Percentiles rank a stretch among this genome's conserved stretches.
Conservation (phyloP, 768 basidiomycete species). For the Suillus plorans region DNA sequence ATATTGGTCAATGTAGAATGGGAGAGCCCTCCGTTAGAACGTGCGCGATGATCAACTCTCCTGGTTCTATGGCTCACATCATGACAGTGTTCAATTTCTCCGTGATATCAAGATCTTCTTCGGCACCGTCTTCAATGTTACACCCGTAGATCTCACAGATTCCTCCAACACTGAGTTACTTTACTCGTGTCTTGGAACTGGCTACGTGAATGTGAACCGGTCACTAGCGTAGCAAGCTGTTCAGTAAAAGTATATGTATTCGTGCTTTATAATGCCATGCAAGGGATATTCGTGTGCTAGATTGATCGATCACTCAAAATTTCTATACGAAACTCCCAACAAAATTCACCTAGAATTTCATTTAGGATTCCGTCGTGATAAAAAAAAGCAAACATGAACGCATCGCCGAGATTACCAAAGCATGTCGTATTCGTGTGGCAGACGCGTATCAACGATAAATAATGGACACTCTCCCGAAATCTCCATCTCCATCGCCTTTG, state of each 20-base stretch:
- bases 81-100: conserved; percentile 82
- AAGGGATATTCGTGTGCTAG: not conserved
- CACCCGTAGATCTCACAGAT: conserved; percentile 58
- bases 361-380: not conserved
- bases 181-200: conserved; percentile 90
- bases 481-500: conserved; percentile 47
- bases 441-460: conserved; percentile 59
- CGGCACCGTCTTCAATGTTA: conserved; percentile 92
- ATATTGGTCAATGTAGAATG: conserved; percentile 89
- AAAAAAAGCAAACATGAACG: not conserved
- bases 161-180: conserved; percentile 58
- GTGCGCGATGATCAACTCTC: conserved; percentile 40
- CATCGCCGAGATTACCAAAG: not conserved
- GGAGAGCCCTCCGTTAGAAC: conserved; percentile 79
- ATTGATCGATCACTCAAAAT: not conserved
- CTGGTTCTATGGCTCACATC: conserved; percentile 6
- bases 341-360: not conserved
- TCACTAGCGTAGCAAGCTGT: conserved; percentile 52
- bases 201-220: conserved; percentile 87
- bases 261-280: not conserved
- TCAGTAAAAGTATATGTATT: conserved; percentile 2
- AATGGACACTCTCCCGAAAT: conserved; percentile 74
- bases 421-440: not conserved
- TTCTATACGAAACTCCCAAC: not conserved
- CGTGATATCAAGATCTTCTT: conserved; percentile 81